Evolutionary conservation across 2,329 filamentous ascomycete species (phyloP).

Genomic region (Aspergillus versicolor): DNA sequence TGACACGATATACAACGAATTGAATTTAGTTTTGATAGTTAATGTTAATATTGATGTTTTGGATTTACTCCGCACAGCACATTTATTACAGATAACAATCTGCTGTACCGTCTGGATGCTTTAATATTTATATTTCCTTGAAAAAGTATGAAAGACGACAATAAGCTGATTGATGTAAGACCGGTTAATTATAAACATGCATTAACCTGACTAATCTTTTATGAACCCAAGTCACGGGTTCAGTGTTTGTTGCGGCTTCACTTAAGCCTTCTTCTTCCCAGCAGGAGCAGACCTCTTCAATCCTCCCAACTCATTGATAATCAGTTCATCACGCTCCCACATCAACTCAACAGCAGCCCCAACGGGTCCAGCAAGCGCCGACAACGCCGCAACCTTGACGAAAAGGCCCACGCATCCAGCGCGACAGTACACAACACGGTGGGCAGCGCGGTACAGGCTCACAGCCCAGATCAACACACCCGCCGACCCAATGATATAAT

Average conservation of each 20-base stretch:
- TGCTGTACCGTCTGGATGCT: no score
- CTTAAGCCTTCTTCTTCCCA: constrained; percentile 27
- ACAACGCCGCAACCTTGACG: constrained; percentile 37
- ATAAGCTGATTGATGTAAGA: no score
- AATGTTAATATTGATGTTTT: no score
- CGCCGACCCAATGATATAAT: constrained; percentile 45
- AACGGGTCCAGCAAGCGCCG: constrained; percentile 43
- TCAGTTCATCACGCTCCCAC: constrained; percentile 51
- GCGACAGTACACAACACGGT: constrained; percentile 26
- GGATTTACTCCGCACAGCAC: no score
- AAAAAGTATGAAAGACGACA: no score
- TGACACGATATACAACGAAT: no score
- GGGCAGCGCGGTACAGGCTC: constrained; percentile 34
- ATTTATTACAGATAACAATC: no score
- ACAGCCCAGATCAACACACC: constrained; percentile 49
- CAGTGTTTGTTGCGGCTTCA: not conserved
- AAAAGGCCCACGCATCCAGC: constrained; percentile 28
- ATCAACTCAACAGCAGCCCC: constrained; percentile 47
- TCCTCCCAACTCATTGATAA: constrained; percentile 36
- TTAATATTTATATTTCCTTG: no score
- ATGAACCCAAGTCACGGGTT: no score
- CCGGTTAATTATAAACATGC: no score
- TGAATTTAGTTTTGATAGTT: no score
- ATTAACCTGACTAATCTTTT: no score
- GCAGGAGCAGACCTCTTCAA: constrained; percentile 31